Base-by-base conservation (phyloP, 164 flowering plant genomes). In the Magnolia sinica region DNA sequence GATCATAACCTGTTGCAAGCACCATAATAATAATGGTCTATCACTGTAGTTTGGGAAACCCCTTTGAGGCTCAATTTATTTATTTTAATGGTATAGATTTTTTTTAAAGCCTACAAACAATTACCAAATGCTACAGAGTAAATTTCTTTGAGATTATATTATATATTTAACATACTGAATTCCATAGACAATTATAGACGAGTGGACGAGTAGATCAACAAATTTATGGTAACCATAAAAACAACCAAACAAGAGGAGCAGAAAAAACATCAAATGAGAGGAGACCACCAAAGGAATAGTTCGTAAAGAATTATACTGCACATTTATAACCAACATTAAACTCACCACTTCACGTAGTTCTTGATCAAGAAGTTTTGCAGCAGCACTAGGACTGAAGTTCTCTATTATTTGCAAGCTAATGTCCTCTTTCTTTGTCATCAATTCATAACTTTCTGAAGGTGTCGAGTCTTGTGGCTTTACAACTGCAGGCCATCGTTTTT, bases 331-430 rank as follows among this genome's bases (percentile, higher is more conserved):
- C 24, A 61, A 16, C 8, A 78, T 1, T 69, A 29, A 76, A 84
- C 95, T 88, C 80, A 95, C 99, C 88, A 83, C 92, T 91, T 96
- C 94, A 50, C 95, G 94, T 18, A 96, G 83, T 86, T 94, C 97
- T 84, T 88, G 93, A 66, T 94, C 98, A 83, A 96, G 89, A 71
- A 85, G 74, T 74, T 87, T 91, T n/a, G 94, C 88, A 72, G 95
- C 91, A 80, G 97, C 90, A 75, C 82, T 73, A 69, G 88, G 88
- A 87, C 91, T 94, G 81, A 90, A 94, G 66, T 84, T 80, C 68
- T 85, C 87, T 19, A 91, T 67, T 7, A 81, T 89, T 79, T 80
- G 82, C 81, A 86, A 45, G 83, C 96, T 87, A 65, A 74, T 70
- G 67, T 84, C 87, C 74, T 90, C 87, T 68, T 76, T 82, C 82